phyloP scores from a whole-genome alignment of 2,329 filamentous ascomycete species.

The Paraphaeosphaeria sporulosa region DNA sequence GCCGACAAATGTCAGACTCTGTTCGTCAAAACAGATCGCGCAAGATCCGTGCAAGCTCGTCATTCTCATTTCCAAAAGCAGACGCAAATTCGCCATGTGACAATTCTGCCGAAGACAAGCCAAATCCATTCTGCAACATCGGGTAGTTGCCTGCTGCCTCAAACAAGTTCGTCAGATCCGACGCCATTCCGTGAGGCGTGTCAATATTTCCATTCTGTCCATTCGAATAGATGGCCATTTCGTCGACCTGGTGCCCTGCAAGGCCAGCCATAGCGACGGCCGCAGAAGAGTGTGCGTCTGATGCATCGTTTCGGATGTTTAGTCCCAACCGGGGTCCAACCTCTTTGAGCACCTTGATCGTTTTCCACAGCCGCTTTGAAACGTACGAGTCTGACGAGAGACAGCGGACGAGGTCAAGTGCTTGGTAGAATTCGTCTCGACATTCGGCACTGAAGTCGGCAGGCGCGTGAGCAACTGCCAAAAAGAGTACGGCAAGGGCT shows the following conservation, averaged over 20 bases:
- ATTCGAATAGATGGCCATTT: constrained; percentile 58
- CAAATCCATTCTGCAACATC: constrained; percentile 45
- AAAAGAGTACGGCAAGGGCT: constrained; percentile 76
- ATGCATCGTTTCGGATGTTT: constrained; percentile 51
- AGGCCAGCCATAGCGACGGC: constrained; percentile 72
- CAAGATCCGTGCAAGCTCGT: constrained; percentile 66
- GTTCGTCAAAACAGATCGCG: constrained; percentile 63
- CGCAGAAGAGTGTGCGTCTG: constrained; percentile 67
- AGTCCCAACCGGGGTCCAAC: constrained; percentile 75
- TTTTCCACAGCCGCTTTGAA: constrained; percentile 76
- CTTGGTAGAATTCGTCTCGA: constrained; percentile 80
- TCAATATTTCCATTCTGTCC: constrained; percentile 50
- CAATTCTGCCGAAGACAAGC: constrained; percentile 41
- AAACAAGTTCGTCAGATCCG: constrained; percentile 69
- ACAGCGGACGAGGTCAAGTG: constrained; percentile 75
- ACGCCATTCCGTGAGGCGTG: constrained; percentile 67
- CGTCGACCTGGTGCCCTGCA: constrained; percentile 68
- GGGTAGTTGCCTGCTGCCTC: constrained; percentile 66
- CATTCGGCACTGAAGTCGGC: constrained; percentile 73
- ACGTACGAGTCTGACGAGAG: constrained; percentile 76
- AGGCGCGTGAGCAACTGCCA: constrained; percentile 78
- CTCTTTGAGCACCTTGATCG: constrained; percentile 73
- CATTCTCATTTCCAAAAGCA: constrained; percentile 64
- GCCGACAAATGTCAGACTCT: background rate
- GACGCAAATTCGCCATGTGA: constrained; percentile 52